Base-by-base conservation (phyloP, 1,284 basidiomycete species). In the Lignosus rhinocerotis region DNA sequence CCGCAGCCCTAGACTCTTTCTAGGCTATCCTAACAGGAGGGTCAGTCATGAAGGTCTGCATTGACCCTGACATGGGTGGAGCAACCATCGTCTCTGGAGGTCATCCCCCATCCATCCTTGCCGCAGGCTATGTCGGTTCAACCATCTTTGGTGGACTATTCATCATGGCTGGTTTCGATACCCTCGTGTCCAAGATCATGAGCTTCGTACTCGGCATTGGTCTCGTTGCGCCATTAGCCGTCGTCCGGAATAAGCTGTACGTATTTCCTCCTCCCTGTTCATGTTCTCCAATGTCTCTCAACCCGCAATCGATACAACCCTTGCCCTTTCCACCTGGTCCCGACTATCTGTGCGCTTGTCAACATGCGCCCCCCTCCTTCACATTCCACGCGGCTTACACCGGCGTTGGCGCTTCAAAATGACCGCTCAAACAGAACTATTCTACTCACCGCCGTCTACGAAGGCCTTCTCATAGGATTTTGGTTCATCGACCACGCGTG, bases 401-500 rank as follows among this genome's bases (percentile, higher is more conserved):
- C 21, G 53, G 38, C 42, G 25, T 32, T 32, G 42, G 46, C 42
- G 56, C 50, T 44, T 54, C 31, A 30, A 30, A 32, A 38, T 34
- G 25, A 52, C 41, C 31, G 38, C 47, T 32, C 42, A 58, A 55
- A 70, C 25, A 93, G 90, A 65, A 93, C 91, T 38, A 91, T 93
- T 65, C 54, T 89, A n/a, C 76, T 93, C 39, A 92, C 88, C 19
- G 62, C 88, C 33, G 65, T 85, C 30, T 93, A 90, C 67, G 90
- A 93, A 73, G 89, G 80, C 16, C 73, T 93, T 30, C 76, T 93
- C 32, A 80, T 93, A 56, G 90, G 88, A 0, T 93, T 93, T 66
- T 93, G 91, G 90, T 93, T 93, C 69, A 82, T 92, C 57, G 88
- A 85, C 65, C 91, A 93, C 69, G 90, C 80, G 90, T 92, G 67